Evolutionary conservation across 345 rosid genomes (phyloP).

Genomic region (Syzygium oleosum): DNA sequence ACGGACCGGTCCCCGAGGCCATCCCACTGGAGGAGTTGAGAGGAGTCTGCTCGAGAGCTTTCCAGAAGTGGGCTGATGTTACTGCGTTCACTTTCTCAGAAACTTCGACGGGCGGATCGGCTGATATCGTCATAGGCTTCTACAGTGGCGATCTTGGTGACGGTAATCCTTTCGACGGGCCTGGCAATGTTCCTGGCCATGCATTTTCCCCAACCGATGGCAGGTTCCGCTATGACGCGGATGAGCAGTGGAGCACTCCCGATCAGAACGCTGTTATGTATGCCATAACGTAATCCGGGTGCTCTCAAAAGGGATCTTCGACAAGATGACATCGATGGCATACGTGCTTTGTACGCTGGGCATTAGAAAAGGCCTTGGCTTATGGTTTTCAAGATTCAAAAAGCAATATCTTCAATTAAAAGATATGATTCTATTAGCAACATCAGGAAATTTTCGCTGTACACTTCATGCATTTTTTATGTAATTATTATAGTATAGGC

Average conservation of each 20-base stretch:
- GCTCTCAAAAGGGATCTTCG: too few relatives aligned
- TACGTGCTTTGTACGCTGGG: too few relatives aligned
- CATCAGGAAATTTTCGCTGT: too few relatives aligned
- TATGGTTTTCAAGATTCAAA: background rate
- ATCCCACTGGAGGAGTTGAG: background rate
- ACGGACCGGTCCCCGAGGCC: background rate
- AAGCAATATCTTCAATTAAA: background rate
- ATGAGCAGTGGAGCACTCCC: background rate
- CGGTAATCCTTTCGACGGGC: background rate
- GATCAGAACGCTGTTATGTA: too few relatives aligned
- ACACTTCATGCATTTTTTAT: too few relatives aligned
- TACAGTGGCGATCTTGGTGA: background rate
- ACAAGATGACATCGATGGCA: too few relatives aligned
- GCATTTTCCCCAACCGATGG: background rate
- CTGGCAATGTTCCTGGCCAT: background rate
- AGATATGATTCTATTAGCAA: too few relatives aligned
- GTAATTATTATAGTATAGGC: too few relatives aligned
- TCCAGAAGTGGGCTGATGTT: conserved; percentile 12
- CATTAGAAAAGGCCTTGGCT: too few relatives aligned
- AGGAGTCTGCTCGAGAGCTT: conserved; percentile 11
- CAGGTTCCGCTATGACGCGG: background rate
- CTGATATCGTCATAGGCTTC: background rate
- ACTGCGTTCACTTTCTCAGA: conserved; percentile 10
- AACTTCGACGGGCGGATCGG: background rate
- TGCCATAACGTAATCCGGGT: background rate